These are phyloP conservation scores for Fusarium falciforme DNA, from an alignment of 2,329 filamentous ascomycete species.

Conservation along the genomic window DNA sequence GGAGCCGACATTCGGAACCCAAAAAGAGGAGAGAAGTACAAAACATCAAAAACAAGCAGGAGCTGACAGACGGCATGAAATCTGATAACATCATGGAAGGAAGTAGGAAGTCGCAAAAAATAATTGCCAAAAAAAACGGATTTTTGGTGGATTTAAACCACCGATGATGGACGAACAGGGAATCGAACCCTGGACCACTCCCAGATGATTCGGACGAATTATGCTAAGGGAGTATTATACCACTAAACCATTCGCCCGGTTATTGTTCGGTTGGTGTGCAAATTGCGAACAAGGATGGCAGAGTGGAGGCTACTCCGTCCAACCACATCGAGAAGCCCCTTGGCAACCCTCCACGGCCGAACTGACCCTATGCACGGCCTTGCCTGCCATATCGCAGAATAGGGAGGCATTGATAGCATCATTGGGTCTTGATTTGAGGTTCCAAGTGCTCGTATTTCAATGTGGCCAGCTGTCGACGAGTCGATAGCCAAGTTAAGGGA, in stretches of 20 bases:
- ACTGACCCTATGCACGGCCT: not conserved
- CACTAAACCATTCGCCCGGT: not conserved
- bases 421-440: not conserved
- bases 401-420: fast-evolving
- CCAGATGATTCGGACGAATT: not conserved
- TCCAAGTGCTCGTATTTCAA: not conserved
- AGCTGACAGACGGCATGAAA: too few species aligned
- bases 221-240: not conserved
- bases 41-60: too few species aligned
- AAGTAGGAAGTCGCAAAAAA: too few species aligned
- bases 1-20: too few species aligned
- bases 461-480: not conserved
- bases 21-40: too few species aligned
- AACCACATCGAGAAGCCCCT: not conserved
- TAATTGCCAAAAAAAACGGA: too few species aligned
- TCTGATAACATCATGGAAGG: too few species aligned
- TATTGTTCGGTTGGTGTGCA: not conserved
- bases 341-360: too few species aligned
- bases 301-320: not conserved
- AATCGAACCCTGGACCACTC: not conserved
- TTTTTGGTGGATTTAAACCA: too few species aligned
- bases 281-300: not conserved
- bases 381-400: not conserved
- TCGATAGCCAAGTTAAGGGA: too few species aligned
- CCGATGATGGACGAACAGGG: not conserved